Conservation (phyloP, 805 yeast genomes). For the Tetrapisispora phaffii region DNA sequence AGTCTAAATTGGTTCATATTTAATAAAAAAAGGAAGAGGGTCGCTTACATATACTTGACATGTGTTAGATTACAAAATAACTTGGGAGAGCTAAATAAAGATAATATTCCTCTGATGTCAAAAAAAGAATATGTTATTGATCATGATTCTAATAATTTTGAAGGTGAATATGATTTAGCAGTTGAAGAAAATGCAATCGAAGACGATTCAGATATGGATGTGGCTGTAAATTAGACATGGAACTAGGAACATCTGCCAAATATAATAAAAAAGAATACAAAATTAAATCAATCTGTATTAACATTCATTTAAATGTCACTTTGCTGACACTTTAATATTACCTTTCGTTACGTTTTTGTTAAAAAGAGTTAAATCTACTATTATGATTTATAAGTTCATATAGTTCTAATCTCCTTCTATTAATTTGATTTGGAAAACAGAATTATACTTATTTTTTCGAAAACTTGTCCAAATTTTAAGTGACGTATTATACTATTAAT, state of each 20-base stretch:
- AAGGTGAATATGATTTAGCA: conserved; percentile 40
- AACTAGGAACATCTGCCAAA: background rate
- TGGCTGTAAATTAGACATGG: background rate
- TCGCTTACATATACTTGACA: conserved; percentile 70
- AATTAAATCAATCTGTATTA: background rate
- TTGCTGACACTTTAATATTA: background rate
- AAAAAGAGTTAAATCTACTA: background rate
- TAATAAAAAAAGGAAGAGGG: conserved; percentile 85
- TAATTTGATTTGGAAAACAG: too few relatives aligned
- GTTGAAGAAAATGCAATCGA: conserved; percentile 31
- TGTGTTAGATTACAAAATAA: conserved; percentile 37
- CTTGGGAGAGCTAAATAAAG: conserved; percentile 33
- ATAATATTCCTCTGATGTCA: conserved; percentile 23
- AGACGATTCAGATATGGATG: conserved; percentile 29
- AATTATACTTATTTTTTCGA: too few relatives aligned
- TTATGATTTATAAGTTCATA: background rate
- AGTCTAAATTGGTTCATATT: conserved; percentile 77
- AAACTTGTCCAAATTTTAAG: too few relatives aligned
- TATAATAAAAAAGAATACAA: background rate
- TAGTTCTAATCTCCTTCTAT: background rate
- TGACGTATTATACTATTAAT: background rate
- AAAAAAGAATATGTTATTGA: conserved; percentile 30
- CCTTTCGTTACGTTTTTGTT: background rate
- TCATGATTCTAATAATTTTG: conserved; percentile 32
- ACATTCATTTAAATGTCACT: background rate